Conservation (phyloP, 1,284 basidiomycete genomes). For the Polyporus tsugae region DNA sequence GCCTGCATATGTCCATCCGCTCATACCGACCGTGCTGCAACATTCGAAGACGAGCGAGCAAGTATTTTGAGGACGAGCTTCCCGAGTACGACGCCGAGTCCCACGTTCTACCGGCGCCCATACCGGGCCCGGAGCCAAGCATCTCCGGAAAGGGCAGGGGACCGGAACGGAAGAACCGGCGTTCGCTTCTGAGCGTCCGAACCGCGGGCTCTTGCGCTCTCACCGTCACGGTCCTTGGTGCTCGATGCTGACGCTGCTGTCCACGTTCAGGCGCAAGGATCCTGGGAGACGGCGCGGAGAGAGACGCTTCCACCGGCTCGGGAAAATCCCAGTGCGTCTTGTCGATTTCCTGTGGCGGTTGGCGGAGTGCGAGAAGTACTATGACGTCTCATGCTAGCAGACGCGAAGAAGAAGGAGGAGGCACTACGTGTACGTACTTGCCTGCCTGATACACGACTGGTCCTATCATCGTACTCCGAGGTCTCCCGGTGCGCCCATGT, state of each 20-base stretch:
- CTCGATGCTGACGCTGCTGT: neutral
- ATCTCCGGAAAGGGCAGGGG: neutral
- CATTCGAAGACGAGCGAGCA: neutral
- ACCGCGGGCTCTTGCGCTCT: neutral
- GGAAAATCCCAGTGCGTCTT: neutral
- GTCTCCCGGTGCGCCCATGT: neutral
- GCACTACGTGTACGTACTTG: neutral
- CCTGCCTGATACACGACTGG: neutral
- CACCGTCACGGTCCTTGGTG: conserved; percentile 2
- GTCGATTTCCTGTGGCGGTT: conserved; percentile 3
- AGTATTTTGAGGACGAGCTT: neutral
- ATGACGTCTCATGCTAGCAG: conserved; percentile 3
- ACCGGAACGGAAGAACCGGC: neutral
- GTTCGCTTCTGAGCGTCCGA: neutral
- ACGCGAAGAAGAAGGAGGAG: neutral
- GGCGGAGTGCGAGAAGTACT: neutral
- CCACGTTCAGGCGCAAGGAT: neutral
- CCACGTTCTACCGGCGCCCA: conserved; percentile 7
- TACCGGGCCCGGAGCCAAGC: conserved; percentile 4
- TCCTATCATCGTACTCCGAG: neutral
- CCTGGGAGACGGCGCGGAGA: conserved; percentile 1
- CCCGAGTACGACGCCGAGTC: neutral
- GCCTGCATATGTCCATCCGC: neutral
- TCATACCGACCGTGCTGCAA: neutral
- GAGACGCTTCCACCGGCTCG: conserved; percentile 8